Percentiles rank a stretch among this genome's conserved stretches.
These are phyloP conservation scores for Geranium rotundifolium DNA, from an alignment of 345 rosid species.

Conservation along the genomic window DNA sequence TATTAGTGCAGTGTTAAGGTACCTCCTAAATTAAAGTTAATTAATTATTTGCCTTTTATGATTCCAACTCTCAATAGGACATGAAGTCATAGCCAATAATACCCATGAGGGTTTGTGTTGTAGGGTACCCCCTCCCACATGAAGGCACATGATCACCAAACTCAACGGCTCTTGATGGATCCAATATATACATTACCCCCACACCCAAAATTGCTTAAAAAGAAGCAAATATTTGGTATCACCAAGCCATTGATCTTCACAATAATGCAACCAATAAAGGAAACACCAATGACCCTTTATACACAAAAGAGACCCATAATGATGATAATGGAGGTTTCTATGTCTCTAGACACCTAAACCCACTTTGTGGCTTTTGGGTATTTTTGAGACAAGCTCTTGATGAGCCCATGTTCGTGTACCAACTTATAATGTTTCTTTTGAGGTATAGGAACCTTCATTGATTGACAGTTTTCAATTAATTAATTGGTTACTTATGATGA, in stretches of 20 bases:
- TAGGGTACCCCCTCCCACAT: background rate
- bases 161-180: background rate
- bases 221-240: background rate
- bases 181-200: background rate
- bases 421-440: background rate
- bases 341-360: background rate
- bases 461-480: no score
- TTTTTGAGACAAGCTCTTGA: background rate
- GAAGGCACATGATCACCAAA: background rate
- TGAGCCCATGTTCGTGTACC: background rate
- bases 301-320: no score
- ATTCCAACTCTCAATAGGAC: no score
- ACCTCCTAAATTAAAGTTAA: background rate
- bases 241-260: background rate
- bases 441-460: background rate
- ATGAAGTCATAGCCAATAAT: no score
- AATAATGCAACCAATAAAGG: conserved; percentile 10
- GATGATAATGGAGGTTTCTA: background rate
- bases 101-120: background rate
- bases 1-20: background rate
- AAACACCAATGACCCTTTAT: background rate
- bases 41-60: background rate
- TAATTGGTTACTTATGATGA: background rate
- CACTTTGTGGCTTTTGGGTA: background rate
- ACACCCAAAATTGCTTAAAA: background rate